Base-by-base conservation (phyloP, 2,329 filamentous ascomycete genomes). In the Trichoderma sp. region DNA sequence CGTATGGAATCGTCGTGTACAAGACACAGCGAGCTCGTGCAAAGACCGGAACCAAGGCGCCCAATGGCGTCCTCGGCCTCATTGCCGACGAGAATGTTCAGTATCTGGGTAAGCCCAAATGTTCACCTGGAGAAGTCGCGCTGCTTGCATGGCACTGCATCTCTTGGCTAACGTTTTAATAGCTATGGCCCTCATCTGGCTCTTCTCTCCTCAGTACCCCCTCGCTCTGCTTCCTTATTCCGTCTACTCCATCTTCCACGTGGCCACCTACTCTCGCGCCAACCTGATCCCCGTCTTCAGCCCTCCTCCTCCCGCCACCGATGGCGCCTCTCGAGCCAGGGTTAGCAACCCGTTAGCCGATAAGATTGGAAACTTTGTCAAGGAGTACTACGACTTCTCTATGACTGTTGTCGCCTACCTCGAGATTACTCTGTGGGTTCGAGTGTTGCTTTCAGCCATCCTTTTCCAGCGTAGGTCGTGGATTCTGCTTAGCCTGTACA, bases 161-260 rank as follows among this genome's bases (percentile, higher is more conserved):
- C 19, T 19, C 19, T 22, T n/a, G 22, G 35, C 63, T 65, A n/a
- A 65, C 63, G 7, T 10, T 45, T 19, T 7, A 71, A 35, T 76
- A 97, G 94, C 88, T 74, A 94, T 98, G 92, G 93, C 94, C 67
- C 86, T 98, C 70, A 88, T 98, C 75, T 99, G 95, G 95, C 92
- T 99, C 74, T 90, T 94, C 81, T 89, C 90, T 70, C 91, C 92
- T 74, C 94, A 97, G 83, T 91, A 96, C 75, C 90, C 93, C 42
- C 86, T 97, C 74, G 95, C 95, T 67, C 87, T 99, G 75, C 88
- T 97, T 67, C 95, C 95, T 32, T 99, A 97, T 83, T 90, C 89
- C 74, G 92, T 99, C 80, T 99, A 98, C 87, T 98, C 94, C 68
- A 82, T 98, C 80, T 99, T 99, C 89, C 95, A 99, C 83, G 93